Evolutionary conservation across 129 eudicot species (phyloP).

Genomic region (Tagetes patula): DNA sequence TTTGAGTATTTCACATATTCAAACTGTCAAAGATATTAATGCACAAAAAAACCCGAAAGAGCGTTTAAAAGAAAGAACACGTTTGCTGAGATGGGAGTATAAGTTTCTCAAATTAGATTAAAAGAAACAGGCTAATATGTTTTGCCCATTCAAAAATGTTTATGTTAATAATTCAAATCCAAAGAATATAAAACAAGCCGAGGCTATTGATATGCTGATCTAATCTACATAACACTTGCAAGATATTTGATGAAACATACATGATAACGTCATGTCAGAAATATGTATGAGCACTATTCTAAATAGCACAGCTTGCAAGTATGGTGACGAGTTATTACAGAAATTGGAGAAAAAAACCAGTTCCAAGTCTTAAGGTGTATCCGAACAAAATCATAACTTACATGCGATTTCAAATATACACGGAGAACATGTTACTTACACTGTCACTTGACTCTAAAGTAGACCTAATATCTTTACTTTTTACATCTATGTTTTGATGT

Average conservation of each 20-base stretch:
- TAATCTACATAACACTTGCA: too few relatives aligned
- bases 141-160: neutral
- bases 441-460: conserved; percentile 42
- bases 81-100: neutral
- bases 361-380: neutral
- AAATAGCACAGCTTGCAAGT: neutral
- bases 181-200: neutral
- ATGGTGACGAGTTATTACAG: neutral
- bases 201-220: too few relatives aligned
- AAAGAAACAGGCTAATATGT: neutral
- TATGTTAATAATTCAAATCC: neutral
- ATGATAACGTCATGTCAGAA: neutral
- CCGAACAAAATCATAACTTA: too few relatives aligned
- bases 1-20: neutral
- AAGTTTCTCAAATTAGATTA: neutral
- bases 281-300: neutral
- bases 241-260: neutral
- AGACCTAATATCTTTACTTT: conserved; percentile 37
- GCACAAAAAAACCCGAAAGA: conserved; percentile 5
- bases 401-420: neutral
- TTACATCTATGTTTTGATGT: conserved; percentile 21
- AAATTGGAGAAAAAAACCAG: conserved; percentile 4
- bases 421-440: conserved; percentile 45
- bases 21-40: neutral
- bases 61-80: neutral